These are phyloP conservation scores for Penicillium odoratum DNA, from an alignment of 495 filamentous ascomycete genomes.

Conservation along the genomic window DNA sequence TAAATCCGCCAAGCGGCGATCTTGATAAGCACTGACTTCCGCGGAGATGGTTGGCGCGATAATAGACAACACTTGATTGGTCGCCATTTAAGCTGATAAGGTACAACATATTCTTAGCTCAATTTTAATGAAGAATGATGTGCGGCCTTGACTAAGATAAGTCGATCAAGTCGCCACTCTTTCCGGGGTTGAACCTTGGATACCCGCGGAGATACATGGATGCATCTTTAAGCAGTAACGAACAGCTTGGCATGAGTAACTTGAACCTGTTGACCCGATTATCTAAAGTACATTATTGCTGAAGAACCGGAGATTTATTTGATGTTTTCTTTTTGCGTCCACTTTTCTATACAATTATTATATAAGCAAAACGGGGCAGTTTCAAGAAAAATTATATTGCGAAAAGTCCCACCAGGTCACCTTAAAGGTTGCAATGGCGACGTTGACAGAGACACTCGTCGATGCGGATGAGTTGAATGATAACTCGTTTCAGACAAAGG, in stretches of 20 bases:
- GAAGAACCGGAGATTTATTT: background rate
- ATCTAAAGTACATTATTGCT: background rate
- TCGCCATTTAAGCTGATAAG: background rate
- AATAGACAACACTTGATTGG: constrained; percentile 4
- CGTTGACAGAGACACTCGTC: constrained; percentile 26
- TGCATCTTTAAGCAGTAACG: no score
- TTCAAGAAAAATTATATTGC: constrained; percentile 1
- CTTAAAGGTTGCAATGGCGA: constrained; percentile 25
- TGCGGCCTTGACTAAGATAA: constrained; percentile 2
- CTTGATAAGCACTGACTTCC: constrained; percentile 12
- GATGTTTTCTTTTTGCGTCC: background rate
- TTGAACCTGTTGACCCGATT: no score
- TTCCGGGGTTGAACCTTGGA: background rate
- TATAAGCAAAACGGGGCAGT: constrained; percentile 5
- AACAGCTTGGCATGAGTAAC: no score
- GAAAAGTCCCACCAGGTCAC: background rate
- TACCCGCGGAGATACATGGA: constrained; percentile 1
- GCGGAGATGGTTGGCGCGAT: constrained; percentile 16
- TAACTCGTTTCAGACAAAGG: constrained; percentile 21
- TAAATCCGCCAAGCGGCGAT: constrained; percentile 7
- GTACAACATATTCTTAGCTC: no score
- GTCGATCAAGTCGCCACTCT: background rate
- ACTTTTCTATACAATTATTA: constrained; percentile 7
- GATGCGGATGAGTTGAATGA: constrained; percentile 8
- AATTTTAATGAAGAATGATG: background rate